These are phyloP conservation scores for Rhypophila decipiens DNA, from an alignment of 495 filamentous ascomycete species.

Conservation along the genomic window DNA sequence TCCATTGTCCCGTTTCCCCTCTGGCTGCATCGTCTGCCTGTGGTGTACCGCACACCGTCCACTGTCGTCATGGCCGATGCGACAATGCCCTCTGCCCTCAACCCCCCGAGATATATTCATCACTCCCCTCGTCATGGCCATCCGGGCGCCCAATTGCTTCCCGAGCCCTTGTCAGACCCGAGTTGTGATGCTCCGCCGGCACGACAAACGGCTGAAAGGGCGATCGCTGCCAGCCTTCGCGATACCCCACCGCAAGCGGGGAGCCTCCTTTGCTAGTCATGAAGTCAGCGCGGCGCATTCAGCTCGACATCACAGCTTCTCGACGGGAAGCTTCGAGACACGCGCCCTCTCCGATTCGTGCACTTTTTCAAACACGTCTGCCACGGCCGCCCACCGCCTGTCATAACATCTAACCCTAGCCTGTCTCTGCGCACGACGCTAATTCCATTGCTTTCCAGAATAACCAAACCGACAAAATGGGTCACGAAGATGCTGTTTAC, in stretches of 20 bases:
- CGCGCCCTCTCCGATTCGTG: slow-evolving; percentile 3
- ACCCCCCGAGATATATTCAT: slow-evolving; percentile 6
- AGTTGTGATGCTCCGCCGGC: slow-evolving; percentile 2
- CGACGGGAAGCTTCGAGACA: neutral
- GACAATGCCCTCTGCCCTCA: slow-evolving; percentile 14
- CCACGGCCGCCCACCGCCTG: too few relatives aligned
- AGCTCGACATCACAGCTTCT: slow-evolving; percentile 6
- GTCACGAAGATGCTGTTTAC: slow-evolving; percentile 98
- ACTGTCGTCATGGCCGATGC: slow-evolving; percentile 32
- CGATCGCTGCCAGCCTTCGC: too few relatives aligned
- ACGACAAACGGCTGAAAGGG: slow-evolving; percentile 11
- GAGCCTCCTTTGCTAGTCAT: slow-evolving; percentile 17
- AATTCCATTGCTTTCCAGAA: slow-evolving; percentile 17
- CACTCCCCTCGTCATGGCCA: slow-evolving; percentile 5
- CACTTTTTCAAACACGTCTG: slow-evolving; percentile 5
- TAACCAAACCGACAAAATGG: slow-evolving; percentile 66
- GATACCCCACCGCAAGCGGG: slow-evolving; percentile 26
- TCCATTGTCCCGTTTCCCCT: slow-evolving; percentile 7
- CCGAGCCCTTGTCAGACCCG: slow-evolving; percentile 1
- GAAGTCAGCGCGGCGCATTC: slow-evolving; percentile 26
- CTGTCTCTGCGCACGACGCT: slow-evolving; percentile 18
- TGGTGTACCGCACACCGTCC: slow-evolving; percentile 16
- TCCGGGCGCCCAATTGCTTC: slow-evolving; percentile 13
- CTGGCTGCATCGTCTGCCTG: slow-evolving; percentile 10
- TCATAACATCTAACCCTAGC: slow-evolving; percentile 7